Evolutionary conservation across 2,329 filamentous ascomycete species (phyloP).

Genomic region (Ophiostoma fasciatum): DNA sequence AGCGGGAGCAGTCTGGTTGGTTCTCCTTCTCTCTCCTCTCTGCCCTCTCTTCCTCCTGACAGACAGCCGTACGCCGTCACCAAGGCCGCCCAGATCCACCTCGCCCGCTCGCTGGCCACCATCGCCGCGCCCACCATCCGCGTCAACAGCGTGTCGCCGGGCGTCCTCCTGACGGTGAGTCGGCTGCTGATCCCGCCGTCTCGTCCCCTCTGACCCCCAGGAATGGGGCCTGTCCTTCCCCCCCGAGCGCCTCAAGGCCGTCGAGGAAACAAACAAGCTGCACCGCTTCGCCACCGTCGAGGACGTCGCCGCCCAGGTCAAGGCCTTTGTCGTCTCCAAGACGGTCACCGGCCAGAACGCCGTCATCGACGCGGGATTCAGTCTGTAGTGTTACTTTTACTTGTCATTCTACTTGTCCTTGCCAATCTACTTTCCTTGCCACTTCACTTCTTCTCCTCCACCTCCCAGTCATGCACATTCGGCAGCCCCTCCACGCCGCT

Average conservation of each 20-base stretch:
- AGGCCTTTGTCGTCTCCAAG: constrained; percentile 9
- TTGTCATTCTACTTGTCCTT: too few species aligned
- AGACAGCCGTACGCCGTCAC: constrained; percentile 56
- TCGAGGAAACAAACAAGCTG: constrained; percentile 41
- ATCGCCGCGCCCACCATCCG: constrained; percentile 38
- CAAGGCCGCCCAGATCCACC: constrained; percentile 55
- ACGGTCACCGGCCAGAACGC: constrained; percentile 11
- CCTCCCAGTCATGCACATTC: constrained; percentile 8
- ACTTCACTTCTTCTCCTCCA: too few species aligned
- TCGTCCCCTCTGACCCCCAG: constrained; percentile 1
- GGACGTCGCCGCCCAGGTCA: constrained; percentile 10
- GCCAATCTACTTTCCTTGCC: too few species aligned
- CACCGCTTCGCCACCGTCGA: constrained; percentile 43
- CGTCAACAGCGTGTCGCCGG: constrained; percentile 43
- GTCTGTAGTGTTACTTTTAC: too few species aligned
- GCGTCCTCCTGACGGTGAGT: constrained; percentile 32
- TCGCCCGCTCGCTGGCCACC: constrained; percentile 37
- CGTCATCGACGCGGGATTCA: constrained; percentile 10
- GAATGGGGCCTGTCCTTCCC: constrained; percentile 51
- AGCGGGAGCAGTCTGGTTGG: constrained; percentile 44
- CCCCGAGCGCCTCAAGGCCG: constrained; percentile 37
- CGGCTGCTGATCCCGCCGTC: too few species aligned
- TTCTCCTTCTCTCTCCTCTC: not conserved
- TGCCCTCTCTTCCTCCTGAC: not conserved
- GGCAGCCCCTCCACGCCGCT: constrained; percentile 4